Evolutionary conservation across 306 rosid species (phyloP).

Genomic region (Senna siamea): DNA sequence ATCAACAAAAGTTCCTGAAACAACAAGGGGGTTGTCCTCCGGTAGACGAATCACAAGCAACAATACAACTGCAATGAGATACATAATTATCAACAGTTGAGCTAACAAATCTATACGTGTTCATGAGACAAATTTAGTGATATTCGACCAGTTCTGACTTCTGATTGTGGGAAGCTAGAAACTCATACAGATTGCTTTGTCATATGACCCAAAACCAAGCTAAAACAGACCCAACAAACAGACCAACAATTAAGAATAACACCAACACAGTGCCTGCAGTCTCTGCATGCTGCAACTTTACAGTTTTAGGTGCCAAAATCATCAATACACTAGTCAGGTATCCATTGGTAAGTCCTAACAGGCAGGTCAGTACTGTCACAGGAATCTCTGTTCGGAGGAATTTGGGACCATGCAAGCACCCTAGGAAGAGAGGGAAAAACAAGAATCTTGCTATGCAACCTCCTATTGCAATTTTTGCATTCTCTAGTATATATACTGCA

Average conservation of each 20-base stretch:
- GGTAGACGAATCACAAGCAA: not conserved
- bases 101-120: slow-evolving; percentile 14
- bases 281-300: slow-evolving; percentile 78
- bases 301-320: slow-evolving; percentile 82
- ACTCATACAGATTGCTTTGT: slow-evolving; percentile 37
- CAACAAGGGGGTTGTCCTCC: not conserved
- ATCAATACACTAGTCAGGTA: slow-evolving; percentile 80
- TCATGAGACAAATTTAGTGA: slow-evolving; percentile 16
- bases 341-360: slow-evolving; percentile 89
- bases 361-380: slow-evolving; percentile 62
- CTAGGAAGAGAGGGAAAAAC: slow-evolving; percentile 85
- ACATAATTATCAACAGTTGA: slow-evolving; percentile 4
- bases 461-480: slow-evolving; percentile 63
- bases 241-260: slow-evolving; percentile 71
- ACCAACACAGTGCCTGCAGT: slow-evolving; percentile 80
- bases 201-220: slow-evolving; percentile 93
- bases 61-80: slow-evolving; percentile 20
- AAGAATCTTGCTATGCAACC: slow-evolving; percentile 65
- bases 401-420: slow-evolving; percentile 80
- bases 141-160: slow-evolving; percentile 21
- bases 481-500: slow-evolving; percentile 63
- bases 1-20: not conserved
- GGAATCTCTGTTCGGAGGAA: slow-evolving; percentile 87
- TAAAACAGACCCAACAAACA: slow-evolving; percentile 74
- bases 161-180: slow-evolving; percentile 21